These are phyloP conservation scores for Coprinellus micaceus DNA, from an alignment of 768 basidiomycete species.

Conservation along the genomic window DNA sequence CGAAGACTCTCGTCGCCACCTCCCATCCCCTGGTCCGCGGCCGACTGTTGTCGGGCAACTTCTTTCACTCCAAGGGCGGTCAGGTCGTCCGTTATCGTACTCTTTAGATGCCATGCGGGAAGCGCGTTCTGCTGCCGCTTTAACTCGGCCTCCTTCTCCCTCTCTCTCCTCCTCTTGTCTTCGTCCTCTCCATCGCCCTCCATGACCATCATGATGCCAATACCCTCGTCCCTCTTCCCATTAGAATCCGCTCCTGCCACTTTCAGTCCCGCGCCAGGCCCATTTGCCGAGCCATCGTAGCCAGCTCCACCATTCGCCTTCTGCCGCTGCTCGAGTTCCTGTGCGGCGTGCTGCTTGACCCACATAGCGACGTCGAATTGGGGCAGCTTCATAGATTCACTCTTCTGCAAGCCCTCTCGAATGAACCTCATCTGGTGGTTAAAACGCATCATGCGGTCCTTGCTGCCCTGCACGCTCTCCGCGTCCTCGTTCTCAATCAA, in stretches of 20 bases:
- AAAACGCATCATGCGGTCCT: slow-evolving; percentile 95
- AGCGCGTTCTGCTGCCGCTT: slow-evolving; percentile 89
- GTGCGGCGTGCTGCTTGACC: slow-evolving; percentile 68
- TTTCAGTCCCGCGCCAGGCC: slow-evolving; percentile 48
- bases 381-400: slow-evolving; percentile 83
- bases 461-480: slow-evolving; percentile 77
- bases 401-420: slow-evolving; percentile 81
- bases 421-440: slow-evolving; percentile 88
- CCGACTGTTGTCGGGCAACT: slow-evolving; percentile 41
- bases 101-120: slow-evolving; percentile 93
- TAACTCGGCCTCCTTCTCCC: slow-evolving; percentile 77
- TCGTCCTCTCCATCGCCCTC: slow-evolving; percentile 92
- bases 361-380: slow-evolving; percentile 83
- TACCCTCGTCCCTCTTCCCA: slow-evolving; percentile 64
- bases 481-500: slow-evolving; percentile 90
- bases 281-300: slow-evolving; percentile 2
- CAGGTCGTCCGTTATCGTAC: slow-evolving; percentile 89
- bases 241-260: slow-evolving; percentile 67
- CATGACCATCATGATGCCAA: slow-evolving; percentile 83
- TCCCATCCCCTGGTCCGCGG: slow-evolving; percentile 26
- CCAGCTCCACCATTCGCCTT: slow-evolving; percentile 7
- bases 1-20: slow-evolving; percentile 63
- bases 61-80: slow-evolving; percentile 84
- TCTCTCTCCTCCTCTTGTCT: slow-evolving; percentile 63
- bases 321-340: slow-evolving; percentile 44